Evolutionary conservation across 179 eudicot species (phyloP).

Genomic region (Beta lomatogona): DNA sequence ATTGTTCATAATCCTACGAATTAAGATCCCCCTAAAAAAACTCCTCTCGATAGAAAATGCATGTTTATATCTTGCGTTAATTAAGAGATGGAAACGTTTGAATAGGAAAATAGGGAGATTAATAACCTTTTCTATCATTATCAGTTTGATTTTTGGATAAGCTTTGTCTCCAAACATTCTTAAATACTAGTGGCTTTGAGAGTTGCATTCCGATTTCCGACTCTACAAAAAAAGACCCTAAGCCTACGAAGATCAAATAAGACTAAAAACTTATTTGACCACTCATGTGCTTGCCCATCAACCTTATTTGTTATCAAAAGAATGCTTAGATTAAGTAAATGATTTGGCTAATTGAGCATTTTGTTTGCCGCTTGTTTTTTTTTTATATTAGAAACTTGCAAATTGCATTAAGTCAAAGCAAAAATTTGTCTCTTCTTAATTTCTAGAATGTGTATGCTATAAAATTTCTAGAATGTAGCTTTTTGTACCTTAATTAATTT

Average conservation of each 20-base stretch:
- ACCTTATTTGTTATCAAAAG: neutral
- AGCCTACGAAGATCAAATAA: neutral
- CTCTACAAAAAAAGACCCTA: neutral
- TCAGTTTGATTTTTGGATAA: neutral
- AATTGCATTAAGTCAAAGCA: neutral
- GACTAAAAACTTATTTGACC: neutral
- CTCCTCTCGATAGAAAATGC: too few relatives aligned
- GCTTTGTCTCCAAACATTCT: neutral
- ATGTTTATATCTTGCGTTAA: too few relatives aligned
- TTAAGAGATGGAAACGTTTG: too few relatives aligned
- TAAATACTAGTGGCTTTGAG: neutral
- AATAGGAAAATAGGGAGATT: too few relatives aligned
- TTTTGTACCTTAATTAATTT: neutral
- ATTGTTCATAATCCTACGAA: neutral
- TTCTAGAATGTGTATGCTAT: conserved; percentile 4
- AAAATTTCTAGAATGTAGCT: neutral
- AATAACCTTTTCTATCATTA: too few relatives aligned
- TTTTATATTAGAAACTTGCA: neutral
- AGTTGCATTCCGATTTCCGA: neutral
- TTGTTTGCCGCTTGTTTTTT: neutral
- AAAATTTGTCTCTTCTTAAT: neutral
- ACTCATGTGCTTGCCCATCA: conserved; percentile 9
- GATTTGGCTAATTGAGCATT: conserved; percentile 8
- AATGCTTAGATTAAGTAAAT: neutral
- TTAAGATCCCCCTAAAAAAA: too few relatives aligned